Evolutionary conservation across 1,284 basidiomycete species (phyloP), one percentile per base, ranked within the genome.

Genomic region (Irpex sp.): DNA sequence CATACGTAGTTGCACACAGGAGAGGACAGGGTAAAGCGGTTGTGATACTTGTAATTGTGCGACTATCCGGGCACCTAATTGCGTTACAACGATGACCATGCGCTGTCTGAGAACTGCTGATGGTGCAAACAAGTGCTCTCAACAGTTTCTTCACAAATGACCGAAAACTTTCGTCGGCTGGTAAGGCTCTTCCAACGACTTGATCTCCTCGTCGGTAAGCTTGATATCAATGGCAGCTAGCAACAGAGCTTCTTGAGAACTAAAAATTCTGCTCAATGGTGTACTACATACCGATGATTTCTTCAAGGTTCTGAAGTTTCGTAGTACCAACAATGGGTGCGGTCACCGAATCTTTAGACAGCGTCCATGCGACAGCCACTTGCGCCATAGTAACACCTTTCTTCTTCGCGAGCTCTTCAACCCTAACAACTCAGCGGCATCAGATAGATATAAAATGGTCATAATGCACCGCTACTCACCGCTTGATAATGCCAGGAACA

Each of bases 401-500:
- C 67, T 76, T 75, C 64, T 75, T 73, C n/a, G 80, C 78, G 34
- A 81, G 65, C 60, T 76, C 72, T 65, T 79, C 75, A 55, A 80
- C 72, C 13, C 74, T 69, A 51, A 67, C 6, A 15, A 6, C 11
- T 44, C 40, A 44, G 8, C 40, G 15, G 40, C 40, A 11, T 44
- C 8, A 44, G 8, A 11, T 44, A 15, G 15, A 11, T 9, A 15
- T 15, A 44, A 15, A 26, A 26, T 26, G 26, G 26, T 26, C 26
- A 26, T 26, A 26, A 26, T 26, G 26, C 26, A 26, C 26, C 26
- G 40, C 40, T 9, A 9, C 15, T 44, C 40, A 44, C 40, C 40
- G 8, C 40, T 44, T 9, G 40, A 44, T 11, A 15, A 44, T 44
- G 11, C 15, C 15, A 15, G 15, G 15, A 44, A 15, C 8, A 11